A percentile compares a stretch with the other conserved stretches of the same genome.
Evolutionary conservation across 1,284 basidiomycete species (phyloP).

Genomic region (Ustilago nuda): DNA sequence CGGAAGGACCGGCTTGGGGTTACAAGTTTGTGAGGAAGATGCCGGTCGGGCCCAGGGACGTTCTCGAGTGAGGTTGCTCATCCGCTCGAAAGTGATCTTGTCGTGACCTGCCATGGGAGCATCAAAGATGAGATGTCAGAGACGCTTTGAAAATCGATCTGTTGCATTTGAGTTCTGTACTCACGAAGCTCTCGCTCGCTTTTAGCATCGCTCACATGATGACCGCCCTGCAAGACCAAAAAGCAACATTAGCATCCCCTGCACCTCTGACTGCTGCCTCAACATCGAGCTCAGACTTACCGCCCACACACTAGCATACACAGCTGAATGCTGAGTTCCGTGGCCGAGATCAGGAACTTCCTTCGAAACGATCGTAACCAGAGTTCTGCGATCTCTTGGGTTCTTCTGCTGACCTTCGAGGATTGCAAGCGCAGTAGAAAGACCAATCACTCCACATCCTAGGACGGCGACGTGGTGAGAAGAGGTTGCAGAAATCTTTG

Average conservation of each 20-base stretch:
- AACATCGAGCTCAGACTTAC: slow-evolving; percentile 15
- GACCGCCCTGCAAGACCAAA: slow-evolving; percentile 24
- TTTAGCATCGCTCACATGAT: slow-evolving; percentile 56
- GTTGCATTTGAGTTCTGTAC: neutral
- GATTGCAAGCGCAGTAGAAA: slow-evolving; percentile 43
- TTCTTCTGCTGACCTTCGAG: slow-evolving; percentile 30
- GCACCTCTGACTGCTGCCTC: neutral
- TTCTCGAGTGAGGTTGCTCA: slow-evolving; percentile 30
- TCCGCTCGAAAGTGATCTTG: slow-evolving; percentile 43
- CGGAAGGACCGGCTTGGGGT: neutral
- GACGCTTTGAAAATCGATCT: neutral
- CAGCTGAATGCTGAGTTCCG: slow-evolving; percentile 24
- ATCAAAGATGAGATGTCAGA: neutral
- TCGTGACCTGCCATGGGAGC: slow-evolving; percentile 19
- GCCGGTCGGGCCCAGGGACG: slow-evolving; percentile 19
- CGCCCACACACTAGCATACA: slow-evolving; percentile 53
- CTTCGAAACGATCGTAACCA: slow-evolving; percentile 41
- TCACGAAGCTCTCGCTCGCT: slow-evolving; percentile 29
- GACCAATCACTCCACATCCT: slow-evolving; percentile 54
- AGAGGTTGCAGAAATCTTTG: neutral
- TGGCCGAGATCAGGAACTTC: slow-evolving; percentile 29
- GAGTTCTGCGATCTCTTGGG: neutral
- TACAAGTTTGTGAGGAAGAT: neutral
- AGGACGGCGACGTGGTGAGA: slow-evolving; percentile 33
- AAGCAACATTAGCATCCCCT: neutral